A percentile compares a stretch with the other conserved stretches of the same genome.
phyloP scores from a whole-genome alignment of 257 asterid genomes.

The Nyctanthes arbortristis region DNA sequence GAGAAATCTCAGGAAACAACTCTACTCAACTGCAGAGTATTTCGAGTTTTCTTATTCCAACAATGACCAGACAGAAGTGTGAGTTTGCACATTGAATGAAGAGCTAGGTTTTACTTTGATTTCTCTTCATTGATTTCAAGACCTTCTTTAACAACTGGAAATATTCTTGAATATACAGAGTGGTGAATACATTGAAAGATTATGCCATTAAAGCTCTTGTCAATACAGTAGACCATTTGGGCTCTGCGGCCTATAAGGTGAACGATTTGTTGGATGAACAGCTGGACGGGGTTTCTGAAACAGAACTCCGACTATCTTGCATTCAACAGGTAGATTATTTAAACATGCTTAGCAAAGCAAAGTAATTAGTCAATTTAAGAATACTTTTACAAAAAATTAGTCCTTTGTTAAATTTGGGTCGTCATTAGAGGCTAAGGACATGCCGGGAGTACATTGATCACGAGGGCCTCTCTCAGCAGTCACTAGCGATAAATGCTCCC shows the following conservation, averaged over 20 bases:
- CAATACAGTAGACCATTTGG: slow-evolving; percentile 84
- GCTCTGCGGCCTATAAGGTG: slow-evolving; percentile 75
- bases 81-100: slow-evolving; percentile 22
- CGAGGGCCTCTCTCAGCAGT: slow-evolving; percentile 47
- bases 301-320: slow-evolving; percentile 49
- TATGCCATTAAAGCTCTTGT: slow-evolving; percentile 68
- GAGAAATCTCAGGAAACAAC: slow-evolving; percentile 62
- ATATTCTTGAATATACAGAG: slow-evolving; percentile 36
- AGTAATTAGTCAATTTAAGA: neutral
- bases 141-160: neutral
- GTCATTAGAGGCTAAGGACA: slow-evolving; percentile 45
- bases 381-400: too few species aligned
- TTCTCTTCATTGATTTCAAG: neutral
- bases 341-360: neutral
- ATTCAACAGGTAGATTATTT: slow-evolving; percentile 58
- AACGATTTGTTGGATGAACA: slow-evolving; percentile 67
- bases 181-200: slow-evolving; percentile 71
- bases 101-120: neutral
- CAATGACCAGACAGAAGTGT: slow-evolving; percentile 64
- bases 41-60: slow-evolving; percentile 66
- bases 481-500: slow-evolving; percentile 39
- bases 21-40: slow-evolving; percentile 85
- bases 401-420: slow-evolving; percentile 1
- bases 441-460: slow-evolving; percentile 37
- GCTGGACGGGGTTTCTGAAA: slow-evolving; percentile 50